phyloP scores from a whole-genome alignment of 768 basidiomycete genomes.

The Porpolomopsis calyptriformis region DNA sequence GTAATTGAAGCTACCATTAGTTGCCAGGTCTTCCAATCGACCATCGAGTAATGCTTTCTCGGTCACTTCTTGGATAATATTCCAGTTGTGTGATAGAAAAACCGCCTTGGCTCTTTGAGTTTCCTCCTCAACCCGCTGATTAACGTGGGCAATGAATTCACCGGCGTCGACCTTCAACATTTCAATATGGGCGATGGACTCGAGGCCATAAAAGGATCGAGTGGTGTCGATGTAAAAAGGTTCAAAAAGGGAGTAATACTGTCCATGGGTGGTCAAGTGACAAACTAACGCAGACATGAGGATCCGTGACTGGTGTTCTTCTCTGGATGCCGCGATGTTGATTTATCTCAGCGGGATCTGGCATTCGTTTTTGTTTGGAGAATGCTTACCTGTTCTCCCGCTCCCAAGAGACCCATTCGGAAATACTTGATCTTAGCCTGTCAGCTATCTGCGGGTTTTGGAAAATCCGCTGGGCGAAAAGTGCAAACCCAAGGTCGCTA shows the following conservation, averaged over 20 bases:
- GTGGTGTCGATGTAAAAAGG: slow-evolving; percentile 42
- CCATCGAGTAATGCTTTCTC: slow-evolving; percentile 40
- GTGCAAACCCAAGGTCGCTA: slow-evolving; percentile 49
- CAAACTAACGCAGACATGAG: slow-evolving; percentile 41
- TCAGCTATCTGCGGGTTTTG: slow-evolving; percentile 32
- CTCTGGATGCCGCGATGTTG: slow-evolving; percentile 16
- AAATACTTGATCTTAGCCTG: slow-evolving; percentile 34
- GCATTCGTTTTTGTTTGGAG: too few species aligned
- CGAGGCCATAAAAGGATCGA: slow-evolving; percentile 39
- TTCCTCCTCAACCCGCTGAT: slow-evolving; percentile 45
- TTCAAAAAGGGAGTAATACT: slow-evolving; percentile 49
- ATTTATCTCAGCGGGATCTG: neutral
- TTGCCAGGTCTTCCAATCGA: slow-evolving; percentile 30
- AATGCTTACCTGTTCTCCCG: slow-evolving; percentile 30
- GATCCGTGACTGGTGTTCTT: slow-evolving; percentile 27
- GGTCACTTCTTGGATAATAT: slow-evolving; percentile 39
- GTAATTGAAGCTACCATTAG: slow-evolving; percentile 17
- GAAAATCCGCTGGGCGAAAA: slow-evolving; percentile 45
- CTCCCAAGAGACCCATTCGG: slow-evolving; percentile 46
- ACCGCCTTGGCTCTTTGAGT: slow-evolving; percentile 39
- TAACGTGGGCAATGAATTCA: slow-evolving; percentile 42
- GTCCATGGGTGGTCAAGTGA: slow-evolving; percentile 45
- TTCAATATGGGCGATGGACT: slow-evolving; percentile 34
- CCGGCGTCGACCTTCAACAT: slow-evolving; percentile 33
- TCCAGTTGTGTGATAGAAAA: slow-evolving; percentile 40